Evolutionary conservation across 2,329 filamentous ascomycete species (phyloP).

Genomic region (Tothia fuscella): DNA sequence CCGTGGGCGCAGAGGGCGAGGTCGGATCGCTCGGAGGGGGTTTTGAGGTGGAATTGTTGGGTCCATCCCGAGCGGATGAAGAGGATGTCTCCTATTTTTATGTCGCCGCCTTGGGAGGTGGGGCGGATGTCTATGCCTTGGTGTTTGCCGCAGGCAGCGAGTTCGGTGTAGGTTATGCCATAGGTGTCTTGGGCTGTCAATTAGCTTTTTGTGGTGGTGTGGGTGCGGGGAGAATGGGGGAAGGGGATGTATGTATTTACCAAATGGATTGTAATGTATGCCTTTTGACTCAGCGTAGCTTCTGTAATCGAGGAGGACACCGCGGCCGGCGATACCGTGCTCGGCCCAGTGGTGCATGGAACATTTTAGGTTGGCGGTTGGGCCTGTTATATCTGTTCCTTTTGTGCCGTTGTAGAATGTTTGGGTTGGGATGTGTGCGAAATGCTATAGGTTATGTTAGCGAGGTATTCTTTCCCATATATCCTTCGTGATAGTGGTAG

Average conservation of each 20-base stretch:
- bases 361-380: conserved; percentile 30
- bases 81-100: conserved; percentile 52
- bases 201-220: too few species aligned
- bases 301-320: conserved; percentile 32
- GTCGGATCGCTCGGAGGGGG: conserved; percentile 21
- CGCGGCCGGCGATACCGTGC: conserved; percentile 33
- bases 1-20: conserved; percentile 35
- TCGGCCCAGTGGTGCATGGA: conserved; percentile 34
- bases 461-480: too few species aligned
- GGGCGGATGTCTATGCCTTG: conserved; percentile 52
- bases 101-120: conserved; percentile 39
- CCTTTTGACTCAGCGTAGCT: conserved; percentile 30
- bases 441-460: too few species aligned
- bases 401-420: conserved; percentile 33
- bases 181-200: too few species aligned
- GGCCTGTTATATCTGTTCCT: conserved; percentile 28
- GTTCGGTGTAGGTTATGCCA: conserved; percentile 30
- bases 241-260: too few species aligned
- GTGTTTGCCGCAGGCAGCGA: conserved; percentile 45
- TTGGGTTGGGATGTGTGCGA: conserved; percentile 26
- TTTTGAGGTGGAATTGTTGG: conserved; percentile 41
- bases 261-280: conserved; percentile 29
- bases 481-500: too few species aligned
- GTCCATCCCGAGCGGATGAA: conserved; percentile 53
- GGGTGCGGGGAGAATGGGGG: too few species aligned